Base-by-base conservation (phyloP, 1,139 yeast species). In the Debaryomyces psychrophilus region DNA sequence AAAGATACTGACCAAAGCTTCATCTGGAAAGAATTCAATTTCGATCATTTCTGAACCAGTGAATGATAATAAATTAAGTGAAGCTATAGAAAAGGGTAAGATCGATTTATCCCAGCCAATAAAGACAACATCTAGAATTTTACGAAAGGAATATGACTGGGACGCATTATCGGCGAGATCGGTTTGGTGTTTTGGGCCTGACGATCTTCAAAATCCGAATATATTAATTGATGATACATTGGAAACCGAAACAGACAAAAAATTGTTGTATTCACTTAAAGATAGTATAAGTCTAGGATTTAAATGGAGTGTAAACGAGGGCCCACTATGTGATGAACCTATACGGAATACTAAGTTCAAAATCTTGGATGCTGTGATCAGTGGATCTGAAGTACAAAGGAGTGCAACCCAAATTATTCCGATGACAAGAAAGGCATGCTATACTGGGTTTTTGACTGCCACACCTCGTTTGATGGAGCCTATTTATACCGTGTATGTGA, bases 301-400 rank as follows among this genome's bases (percentile, higher is more conserved):
- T 65, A 78, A 79, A 56, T 89, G 97, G 95, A 85, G 87, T 8
- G 75, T 81, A 0, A 74, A 82, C 46, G 97, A 90, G 57, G 99
- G 99, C 0, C 99, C 99, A 0, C 68, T 95, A 23, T 84, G 96
- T 52, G 96, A 87, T 50, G 97, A 90, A 60, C 86, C 89, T 0
- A 76, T 95, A 2, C 71, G 89, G 46, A 79, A 83, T 47, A 82
- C 87, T 4, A 83, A 81, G 53, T 90, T 93, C 65, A 82, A 82
- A 48, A 76, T 95, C 31, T 73, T 90, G 42, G 90, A 85, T 51
- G 80, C 82, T 0, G 69, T 71, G 0, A 59, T 86, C 2, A 75
- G 85, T 7, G 69, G 72, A 0, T 77, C 78, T 17, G 65, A 71
- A 4, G 55, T 75, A 2, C 77, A 77, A 41, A 66, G 83, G 40